Conservation (phyloP, 2,329 filamentous ascomycete genomes). For the Epichloe typhina region DNA sequence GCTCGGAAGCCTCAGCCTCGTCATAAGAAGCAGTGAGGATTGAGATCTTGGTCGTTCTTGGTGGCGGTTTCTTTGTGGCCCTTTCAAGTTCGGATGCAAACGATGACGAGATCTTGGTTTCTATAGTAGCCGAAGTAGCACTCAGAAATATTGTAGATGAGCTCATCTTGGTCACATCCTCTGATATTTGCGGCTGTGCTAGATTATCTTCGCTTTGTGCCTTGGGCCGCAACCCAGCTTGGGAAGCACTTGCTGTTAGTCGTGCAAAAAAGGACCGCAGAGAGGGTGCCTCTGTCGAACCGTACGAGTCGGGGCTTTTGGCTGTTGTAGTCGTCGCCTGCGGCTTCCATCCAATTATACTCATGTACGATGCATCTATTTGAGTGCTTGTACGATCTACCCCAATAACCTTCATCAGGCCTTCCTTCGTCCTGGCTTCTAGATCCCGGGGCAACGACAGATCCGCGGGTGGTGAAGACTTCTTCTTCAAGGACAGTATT, state of each 20-base stretch:
- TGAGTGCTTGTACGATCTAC: slow-evolving; percentile 80
- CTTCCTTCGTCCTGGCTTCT: slow-evolving; percentile 70
- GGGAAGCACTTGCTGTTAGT: slow-evolving; percentile 46
- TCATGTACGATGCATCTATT: slow-evolving; percentile 85
- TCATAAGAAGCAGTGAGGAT: slow-evolving; percentile 88
- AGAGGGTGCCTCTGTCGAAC: slow-evolving; percentile 40
- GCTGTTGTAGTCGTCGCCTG: slow-evolving; percentile 24
- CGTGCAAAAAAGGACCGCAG: slow-evolving; percentile 75
- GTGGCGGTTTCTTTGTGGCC: slow-evolving; percentile 93
- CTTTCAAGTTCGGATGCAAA: slow-evolving; percentile 82
- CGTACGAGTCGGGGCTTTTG: slow-evolving; percentile 36
- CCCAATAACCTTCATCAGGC: slow-evolving; percentile 72
- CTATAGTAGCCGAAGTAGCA: slow-evolving; percentile 71
- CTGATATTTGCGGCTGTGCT: slow-evolving; percentile 47
- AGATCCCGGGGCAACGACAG: slow-evolving; percentile 66
- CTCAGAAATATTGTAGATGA: slow-evolving; percentile 77
- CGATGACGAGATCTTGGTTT: slow-evolving; percentile 56
- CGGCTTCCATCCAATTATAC: slow-evolving; percentile 72
- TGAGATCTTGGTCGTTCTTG: slow-evolving; percentile 72
- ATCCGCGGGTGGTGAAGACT: slow-evolving; percentile 57
- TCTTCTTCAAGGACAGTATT: slow-evolving; percentile 61
- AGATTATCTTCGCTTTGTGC: slow-evolving; percentile 49
- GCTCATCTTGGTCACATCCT: slow-evolving; percentile 58
- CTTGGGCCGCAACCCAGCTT: slow-evolving; percentile 37
- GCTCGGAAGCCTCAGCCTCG: slow-evolving; percentile 55